Evolutionary conservation across 495 filamentous ascomycete genomes (phyloP).

Genomic region (Tuber brumale): DNA sequence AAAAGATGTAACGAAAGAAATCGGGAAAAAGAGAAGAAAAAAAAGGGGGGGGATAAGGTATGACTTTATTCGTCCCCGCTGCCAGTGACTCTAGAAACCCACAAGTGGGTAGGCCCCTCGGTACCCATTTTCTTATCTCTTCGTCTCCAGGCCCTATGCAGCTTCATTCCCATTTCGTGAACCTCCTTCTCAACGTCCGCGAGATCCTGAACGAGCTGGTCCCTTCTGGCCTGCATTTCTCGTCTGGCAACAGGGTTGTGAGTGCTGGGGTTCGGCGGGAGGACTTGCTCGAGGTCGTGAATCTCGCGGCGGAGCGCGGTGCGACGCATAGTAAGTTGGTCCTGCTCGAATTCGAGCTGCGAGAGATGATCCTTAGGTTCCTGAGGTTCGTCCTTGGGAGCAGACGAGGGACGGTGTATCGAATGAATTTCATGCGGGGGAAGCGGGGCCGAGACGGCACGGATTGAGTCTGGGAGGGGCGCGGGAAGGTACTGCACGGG

Average conservation of each 20-base stretch:
- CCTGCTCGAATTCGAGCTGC: conserved; percentile 36
- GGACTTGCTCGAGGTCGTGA: conserved; percentile 43
- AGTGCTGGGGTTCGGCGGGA: conserved; percentile 53
- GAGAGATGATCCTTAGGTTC: conserved; percentile 30
- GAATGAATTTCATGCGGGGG: conserved; percentile 7
- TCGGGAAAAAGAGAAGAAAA: not conserved
- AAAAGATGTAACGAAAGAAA: not conserved
- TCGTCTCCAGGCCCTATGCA: conserved; percentile 74
- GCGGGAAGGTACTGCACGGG: conserved; percentile 22
- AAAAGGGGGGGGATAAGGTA: not conserved
- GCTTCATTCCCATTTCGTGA: conserved; percentile 76
- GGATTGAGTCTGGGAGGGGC: not conserved
- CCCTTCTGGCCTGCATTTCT: conserved; percentile 65
- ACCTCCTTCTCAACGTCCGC: conserved; percentile 72
- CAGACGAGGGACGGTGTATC: conserved; percentile 1
- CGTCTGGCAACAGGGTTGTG: conserved; percentile 56
- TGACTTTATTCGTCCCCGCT: conserved; percentile 2
- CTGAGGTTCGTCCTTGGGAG: conserved; percentile 3
- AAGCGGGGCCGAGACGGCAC: not conserved
- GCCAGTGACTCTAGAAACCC: conserved; percentile 56
- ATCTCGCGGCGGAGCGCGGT: conserved; percentile 25
- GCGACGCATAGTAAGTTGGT: conserved; percentile 17
- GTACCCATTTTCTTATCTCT: conserved; percentile 54
- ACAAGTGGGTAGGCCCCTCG: conserved; percentile 66
- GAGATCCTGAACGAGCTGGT: conserved; percentile 63